A percentile compares a stretch with the other conserved stretches of the same genome.
Evolutionary conservation across 192 early-diverging fungal species (phyloP).

Genomic region (Coemansia erecta): DNA sequence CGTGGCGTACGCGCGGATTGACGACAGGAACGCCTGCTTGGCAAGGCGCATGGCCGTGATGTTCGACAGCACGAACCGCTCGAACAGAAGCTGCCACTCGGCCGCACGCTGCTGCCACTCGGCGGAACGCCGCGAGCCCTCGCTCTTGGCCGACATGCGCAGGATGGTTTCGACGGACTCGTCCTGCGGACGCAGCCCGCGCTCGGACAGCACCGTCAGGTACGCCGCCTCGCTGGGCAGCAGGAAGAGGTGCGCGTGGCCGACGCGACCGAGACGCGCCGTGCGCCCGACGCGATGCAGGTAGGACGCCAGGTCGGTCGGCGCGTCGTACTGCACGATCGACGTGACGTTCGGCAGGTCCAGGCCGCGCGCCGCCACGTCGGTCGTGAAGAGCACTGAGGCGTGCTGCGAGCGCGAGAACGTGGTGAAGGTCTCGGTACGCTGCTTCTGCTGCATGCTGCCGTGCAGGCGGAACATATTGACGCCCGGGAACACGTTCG

Average conservation of each 20-base stretch:
- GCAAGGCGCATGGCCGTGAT: constrained; percentile 55
- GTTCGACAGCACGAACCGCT: constrained; percentile 39
- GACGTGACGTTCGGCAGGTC: constrained; percentile 91
- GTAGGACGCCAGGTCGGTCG: constrained; percentile 90
- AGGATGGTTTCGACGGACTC: constrained; percentile 58
- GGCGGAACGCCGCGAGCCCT: constrained; percentile 27
- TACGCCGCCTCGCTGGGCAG: constrained; percentile 87
- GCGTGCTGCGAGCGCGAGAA: constrained; percentile 60
- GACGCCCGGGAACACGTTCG: constrained; percentile 64
- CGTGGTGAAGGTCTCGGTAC: constrained; percentile 70
- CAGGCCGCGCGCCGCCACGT: constrained; percentile 95
- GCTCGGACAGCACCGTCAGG: constrained; percentile 61
- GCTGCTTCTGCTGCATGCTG: constrained; percentile 74
- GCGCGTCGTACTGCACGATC: constrained; percentile 97
- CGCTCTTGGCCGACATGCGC: constrained; percentile 55
- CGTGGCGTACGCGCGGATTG: constrained; percentile 92
- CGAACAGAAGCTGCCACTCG: constrained; percentile 45
- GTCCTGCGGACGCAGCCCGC: constrained; percentile 64
- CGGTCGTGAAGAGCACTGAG: constrained; percentile 91
- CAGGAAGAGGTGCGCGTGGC: constrained; percentile 82
- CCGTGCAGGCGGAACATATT: constrained; percentile 87
- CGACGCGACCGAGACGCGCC: constrained; percentile 87
- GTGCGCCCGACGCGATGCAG: constrained; percentile 97
- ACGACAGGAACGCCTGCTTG: constrained; percentile 80
- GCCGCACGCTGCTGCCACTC: constrained; percentile 51